A percentile compares a stretch with the other conserved stretches of the same genome.
Evolutionary conservation across 2,329 filamentous ascomycete genomes (phyloP).

Genomic region (Cercospora brassicicola): DNA sequence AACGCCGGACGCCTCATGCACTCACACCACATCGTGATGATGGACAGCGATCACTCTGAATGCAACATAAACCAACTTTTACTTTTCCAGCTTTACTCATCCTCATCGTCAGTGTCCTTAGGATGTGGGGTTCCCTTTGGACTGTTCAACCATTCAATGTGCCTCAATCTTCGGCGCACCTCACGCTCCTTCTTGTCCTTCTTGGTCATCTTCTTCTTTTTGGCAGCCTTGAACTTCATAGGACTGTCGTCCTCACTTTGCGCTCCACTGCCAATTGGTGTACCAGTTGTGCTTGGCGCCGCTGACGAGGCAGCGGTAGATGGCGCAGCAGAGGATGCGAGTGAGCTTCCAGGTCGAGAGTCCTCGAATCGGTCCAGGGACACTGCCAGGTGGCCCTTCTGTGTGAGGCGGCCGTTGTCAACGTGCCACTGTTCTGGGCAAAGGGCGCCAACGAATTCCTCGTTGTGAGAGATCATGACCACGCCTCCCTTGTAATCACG

Average conservation of each 20-base stretch:
- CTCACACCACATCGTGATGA: conserved; percentile 4
- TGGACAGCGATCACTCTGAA: not conserved
- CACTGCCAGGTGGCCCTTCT: conserved; percentile 75
- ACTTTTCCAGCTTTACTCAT: conserved; percentile 26
- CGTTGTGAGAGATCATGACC: conserved; percentile 99
- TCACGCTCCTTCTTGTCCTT: conserved; percentile 94
- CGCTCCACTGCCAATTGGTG: conserved; percentile 36
- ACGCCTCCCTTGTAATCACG: conserved; percentile 98
- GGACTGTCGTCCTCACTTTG: conserved; percentile 72
- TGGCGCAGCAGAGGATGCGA: conserved; percentile 62
- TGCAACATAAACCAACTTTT: conserved; percentile 10
- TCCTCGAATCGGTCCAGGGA: conserved; percentile 86
- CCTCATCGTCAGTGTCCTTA: conserved; percentile 75
- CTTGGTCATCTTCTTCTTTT: conserved; percentile 99
- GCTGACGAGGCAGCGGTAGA: conserved; percentile 55
- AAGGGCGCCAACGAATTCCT: conserved; percentile 94
- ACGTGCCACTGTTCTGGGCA: conserved; percentile 97
- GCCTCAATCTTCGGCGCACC: conserved; percentile 78
- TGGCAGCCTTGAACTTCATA: conserved; percentile 87
- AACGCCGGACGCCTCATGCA: conserved; percentile 9
- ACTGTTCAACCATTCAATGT: conserved; percentile 71
- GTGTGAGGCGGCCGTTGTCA: conserved; percentile 78
- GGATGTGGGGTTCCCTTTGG: conserved; percentile 76
- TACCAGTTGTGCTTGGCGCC: conserved; percentile 36
- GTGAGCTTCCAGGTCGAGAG: conserved; percentile 66